A percentile compares a stretch with the other conserved stretches of the same genome.
Evolutionary conservation across 305 asterid genomes (phyloP).

Genomic region (Striga hermonthica): DNA sequence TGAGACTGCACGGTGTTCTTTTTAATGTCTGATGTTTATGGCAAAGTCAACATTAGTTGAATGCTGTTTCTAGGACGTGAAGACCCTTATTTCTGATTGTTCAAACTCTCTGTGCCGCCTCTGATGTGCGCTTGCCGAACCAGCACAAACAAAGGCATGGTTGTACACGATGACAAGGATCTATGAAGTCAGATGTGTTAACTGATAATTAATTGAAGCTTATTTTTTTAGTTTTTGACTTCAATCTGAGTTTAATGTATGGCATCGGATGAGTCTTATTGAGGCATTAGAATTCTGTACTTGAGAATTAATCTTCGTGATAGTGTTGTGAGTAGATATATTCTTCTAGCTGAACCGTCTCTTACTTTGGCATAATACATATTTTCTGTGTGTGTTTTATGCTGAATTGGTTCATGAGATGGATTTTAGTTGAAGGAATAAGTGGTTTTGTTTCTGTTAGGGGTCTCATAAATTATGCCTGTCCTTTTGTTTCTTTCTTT

Average conservation of each 20-base stretch:
- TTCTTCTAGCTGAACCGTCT: not conserved
- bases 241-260: not conserved
- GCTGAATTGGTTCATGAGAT: not conserved
- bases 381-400: not conserved
- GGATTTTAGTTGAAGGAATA: slow-evolving; percentile 1
- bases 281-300: not conserved
- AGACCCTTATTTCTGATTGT: slow-evolving; percentile 1
- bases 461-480: not conserved
- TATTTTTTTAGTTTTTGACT: not conserved
- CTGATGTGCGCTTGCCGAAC: slow-evolving; percentile 7
- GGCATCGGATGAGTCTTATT: not conserved
- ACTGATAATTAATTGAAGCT: not conserved
- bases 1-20: slow-evolving; percentile 16
- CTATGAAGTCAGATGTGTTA: slow-evolving; percentile 9
- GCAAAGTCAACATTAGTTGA: slow-evolving; percentile 3
- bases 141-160: slow-evolving; percentile 7
- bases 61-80: not conserved
- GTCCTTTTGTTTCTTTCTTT: not conserved
- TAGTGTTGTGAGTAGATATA: slow-evolving; percentile 9
- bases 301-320: not conserved
- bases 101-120: slow-evolving; percentile 6
- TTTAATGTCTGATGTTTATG: slow-evolving; percentile 8
- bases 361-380: slow-evolving; percentile 1
- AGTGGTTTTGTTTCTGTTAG: not conserved
- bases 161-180: slow-evolving; percentile 8